Evolutionary conservation across 2,329 filamentous ascomycete genomes (phyloP).

Genomic region (Cytospora leucostoma): DNA sequence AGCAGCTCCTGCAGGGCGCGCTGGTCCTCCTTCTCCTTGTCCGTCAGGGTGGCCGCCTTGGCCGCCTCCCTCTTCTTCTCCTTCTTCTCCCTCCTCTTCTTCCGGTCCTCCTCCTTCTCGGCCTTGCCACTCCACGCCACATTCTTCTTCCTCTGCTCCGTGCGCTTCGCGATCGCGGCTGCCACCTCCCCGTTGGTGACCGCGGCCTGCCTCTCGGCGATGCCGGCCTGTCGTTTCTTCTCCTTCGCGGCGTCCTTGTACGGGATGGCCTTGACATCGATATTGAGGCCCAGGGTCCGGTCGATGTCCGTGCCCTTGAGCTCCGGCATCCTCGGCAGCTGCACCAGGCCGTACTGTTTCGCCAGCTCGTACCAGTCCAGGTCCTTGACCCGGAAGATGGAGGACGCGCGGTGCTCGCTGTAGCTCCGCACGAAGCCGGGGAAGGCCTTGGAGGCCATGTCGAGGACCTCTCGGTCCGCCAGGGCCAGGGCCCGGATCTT

Average conservation of each 20-base stretch:
- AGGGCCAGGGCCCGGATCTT: slow-evolving; percentile 42
- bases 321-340: slow-evolving; percentile 93
- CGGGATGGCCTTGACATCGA: slow-evolving; percentile 68
- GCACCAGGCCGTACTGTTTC: slow-evolving; percentile 81
- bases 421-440: slow-evolving; percentile 93
- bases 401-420: slow-evolving; percentile 84
- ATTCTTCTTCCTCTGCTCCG: slow-evolving; percentile 59
- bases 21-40: slow-evolving; percentile 65
- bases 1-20: slow-evolving; percentile 66
- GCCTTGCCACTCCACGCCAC: slow-evolving; percentile 73
- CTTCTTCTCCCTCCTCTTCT: slow-evolving; percentile 39
- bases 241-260: slow-evolving; percentile 75
- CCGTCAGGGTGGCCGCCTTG: slow-evolving; percentile 65
- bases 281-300: slow-evolving; percentile 59
- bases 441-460: slow-evolving; percentile 88
- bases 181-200: slow-evolving; percentile 39
- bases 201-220: slow-evolving; percentile 52
- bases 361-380: slow-evolving; percentile 84
- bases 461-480: slow-evolving; percentile 69
- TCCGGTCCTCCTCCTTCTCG: slow-evolving; percentile 64
- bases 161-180: slow-evolving; percentile 45
- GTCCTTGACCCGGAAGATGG: slow-evolving; percentile 82
- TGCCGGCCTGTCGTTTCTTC: slow-evolving; percentile 59
- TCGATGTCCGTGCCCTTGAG: slow-evolving; percentile 72
- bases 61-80: slow-evolving; percentile 57